A percentile compares a stretch with the other conserved stretches of the same genome.
Evolutionary conservation across 441 rosid species (phyloP).

Genomic region (Populus hybrid): DNA sequence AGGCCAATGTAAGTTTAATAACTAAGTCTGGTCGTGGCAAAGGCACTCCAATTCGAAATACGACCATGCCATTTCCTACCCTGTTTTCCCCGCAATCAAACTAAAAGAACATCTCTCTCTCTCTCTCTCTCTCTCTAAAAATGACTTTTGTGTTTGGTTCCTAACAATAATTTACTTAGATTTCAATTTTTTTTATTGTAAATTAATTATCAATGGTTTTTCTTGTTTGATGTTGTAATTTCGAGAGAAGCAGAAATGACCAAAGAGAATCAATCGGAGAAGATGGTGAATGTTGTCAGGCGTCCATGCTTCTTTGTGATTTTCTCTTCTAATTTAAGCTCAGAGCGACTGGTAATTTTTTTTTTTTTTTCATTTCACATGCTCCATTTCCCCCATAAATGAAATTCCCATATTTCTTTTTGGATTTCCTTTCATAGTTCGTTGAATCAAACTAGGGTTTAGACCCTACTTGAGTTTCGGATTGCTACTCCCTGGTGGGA

Average conservation of each 20-base stretch:
- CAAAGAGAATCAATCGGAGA: constrained; percentile 15
- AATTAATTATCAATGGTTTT: not conserved
- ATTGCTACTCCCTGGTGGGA: not conserved
- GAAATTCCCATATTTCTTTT: not conserved
- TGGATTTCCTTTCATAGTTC: not conserved
- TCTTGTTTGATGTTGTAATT: not conserved
- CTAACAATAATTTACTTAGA: not conserved
- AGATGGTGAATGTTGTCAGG: constrained; percentile 17
- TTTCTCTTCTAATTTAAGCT: constrained; percentile 34
- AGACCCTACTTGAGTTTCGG: not conserved
- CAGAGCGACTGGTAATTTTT: constrained; percentile 37
- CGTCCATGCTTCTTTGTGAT: constrained; percentile 44
- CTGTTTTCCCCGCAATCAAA: not conserved
- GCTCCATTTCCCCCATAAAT: too few species aligned
- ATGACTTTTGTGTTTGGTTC: not conserved
- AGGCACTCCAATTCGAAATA: too few species aligned
- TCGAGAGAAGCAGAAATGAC: not conserved
- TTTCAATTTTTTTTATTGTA: not conserved
- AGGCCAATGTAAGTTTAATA: too few species aligned
- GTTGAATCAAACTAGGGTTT: not conserved
- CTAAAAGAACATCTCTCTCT: not conserved
- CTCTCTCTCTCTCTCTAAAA: too few species aligned
- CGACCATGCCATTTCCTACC: not conserved
- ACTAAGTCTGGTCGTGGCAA: too few species aligned
- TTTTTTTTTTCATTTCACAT: not conserved